phyloP scores from a whole-genome alignment of 148 eudicot species.

The Diospyros kaki region DNA sequence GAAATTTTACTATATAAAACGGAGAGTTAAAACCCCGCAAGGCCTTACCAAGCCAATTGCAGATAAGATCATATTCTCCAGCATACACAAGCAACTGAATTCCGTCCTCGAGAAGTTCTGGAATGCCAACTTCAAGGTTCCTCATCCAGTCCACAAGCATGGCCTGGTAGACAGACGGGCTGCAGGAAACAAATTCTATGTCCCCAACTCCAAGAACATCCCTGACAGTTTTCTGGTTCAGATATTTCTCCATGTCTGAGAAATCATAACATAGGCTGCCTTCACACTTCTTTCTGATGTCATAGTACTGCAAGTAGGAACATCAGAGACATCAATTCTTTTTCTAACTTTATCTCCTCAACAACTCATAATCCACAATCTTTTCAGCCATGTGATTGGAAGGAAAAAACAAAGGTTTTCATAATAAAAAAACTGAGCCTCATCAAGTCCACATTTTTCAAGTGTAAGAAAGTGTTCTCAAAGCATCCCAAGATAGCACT shows the following conservation, averaged over 20 bases:
- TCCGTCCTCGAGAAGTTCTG: conserved; percentile 80
- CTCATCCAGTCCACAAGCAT: conserved; percentile 94
- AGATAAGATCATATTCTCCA: conserved; percentile 93
- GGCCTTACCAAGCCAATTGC: conserved; percentile 94
- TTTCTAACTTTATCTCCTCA: neutral
- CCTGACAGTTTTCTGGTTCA: conserved; percentile 63
- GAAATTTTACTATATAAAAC: too few species aligned
- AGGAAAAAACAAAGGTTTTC: neutral
- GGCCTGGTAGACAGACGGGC: conserved; percentile 80
- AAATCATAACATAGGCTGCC: conserved; percentile 94
- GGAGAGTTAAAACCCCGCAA: neutral
- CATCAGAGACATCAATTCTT: neutral
- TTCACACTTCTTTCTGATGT: conserved; percentile 79
- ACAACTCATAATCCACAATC: neutral
- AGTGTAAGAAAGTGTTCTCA: neutral
- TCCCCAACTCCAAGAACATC: conserved; percentile 72
- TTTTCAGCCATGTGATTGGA: neutral
- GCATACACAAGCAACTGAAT: conserved; percentile 80
- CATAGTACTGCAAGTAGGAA: conserved; percentile 63
- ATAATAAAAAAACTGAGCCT: neutral
- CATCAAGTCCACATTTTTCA: neutral
- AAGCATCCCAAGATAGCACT: conserved; percentile 1
- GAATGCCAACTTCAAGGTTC: conserved; percentile 88
- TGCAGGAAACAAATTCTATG: conserved; percentile 81
- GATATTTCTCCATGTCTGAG: conserved; percentile 64